A percentile compares a stretch with the other conserved stretches of the same genome.
Conservation (phyloP, 2,329 filamentous ascomycete species). For the Macrophomina pseudophaseolina region DNA sequence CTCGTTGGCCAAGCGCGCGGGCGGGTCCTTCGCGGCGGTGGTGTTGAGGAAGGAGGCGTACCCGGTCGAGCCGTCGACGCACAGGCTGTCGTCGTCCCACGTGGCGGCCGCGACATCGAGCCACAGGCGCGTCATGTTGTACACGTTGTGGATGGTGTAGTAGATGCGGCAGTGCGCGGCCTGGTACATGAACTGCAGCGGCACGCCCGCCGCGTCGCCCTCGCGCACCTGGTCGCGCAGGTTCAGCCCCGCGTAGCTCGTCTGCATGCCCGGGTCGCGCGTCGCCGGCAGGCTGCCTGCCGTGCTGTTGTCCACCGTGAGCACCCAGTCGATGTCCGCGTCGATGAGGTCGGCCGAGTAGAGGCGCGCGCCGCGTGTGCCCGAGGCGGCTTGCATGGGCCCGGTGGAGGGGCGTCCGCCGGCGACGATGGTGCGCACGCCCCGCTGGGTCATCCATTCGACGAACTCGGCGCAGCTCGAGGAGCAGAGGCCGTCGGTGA, state of each 20-base stretch:
- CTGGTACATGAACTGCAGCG: conserved; percentile 46
- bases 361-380: conserved; percentile 59
- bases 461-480: conserved; percentile 62
- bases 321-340: conserved; percentile 34
- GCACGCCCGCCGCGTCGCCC: conserved; percentile 32
- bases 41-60: conserved; percentile 24
- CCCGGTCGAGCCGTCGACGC: conserved; percentile 40
- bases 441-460: conserved; percentile 56
- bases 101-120: conserved; percentile 40
- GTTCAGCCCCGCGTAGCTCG: conserved; percentile 39
- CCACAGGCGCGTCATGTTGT: conserved; percentile 46
- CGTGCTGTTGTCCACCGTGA: conserved; percentile 28
- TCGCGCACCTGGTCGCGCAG: conserved; percentile 47
- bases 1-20: neutral
- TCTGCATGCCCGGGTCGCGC: conserved; percentile 22
- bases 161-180: conserved; percentile 48
- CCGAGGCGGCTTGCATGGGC: conserved; percentile 65
- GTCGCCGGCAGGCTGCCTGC: conserved; percentile 6
- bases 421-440: conserved; percentile 59
- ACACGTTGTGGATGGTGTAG: conserved; percentile 43
- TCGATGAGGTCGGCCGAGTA: conserved; percentile 40
- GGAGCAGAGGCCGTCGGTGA: conserved; percentile 61
- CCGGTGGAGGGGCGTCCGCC: conserved; percentile 60
- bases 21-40: conserved; percentile 3
- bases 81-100: conserved; percentile 38